phyloP scores from a whole-genome alignment of 768 basidiomycete species.

The Phlebiopsis flavidoalba region DNA sequence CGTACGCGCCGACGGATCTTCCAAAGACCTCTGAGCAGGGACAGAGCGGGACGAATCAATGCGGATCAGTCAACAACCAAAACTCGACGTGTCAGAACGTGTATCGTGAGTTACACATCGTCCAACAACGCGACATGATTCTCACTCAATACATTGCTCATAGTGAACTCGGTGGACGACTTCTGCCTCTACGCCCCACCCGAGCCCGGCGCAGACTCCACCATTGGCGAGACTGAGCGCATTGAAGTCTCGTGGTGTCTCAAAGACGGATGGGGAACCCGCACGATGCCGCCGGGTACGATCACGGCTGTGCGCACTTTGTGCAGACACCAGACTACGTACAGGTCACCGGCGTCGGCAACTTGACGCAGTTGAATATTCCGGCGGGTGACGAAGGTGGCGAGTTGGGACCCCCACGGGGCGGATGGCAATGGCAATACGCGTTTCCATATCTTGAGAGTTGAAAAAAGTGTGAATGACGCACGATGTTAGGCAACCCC shows the following conservation, averaged over 20 bases:
- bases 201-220: slow-evolving; percentile 40
- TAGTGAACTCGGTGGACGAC: slow-evolving; percentile 57
- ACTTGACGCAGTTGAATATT: slow-evolving; percentile 63
- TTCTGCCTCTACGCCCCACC: slow-evolving; percentile 52
- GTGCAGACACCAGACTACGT: slow-evolving; percentile 69
- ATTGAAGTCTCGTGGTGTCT: slow-evolving; percentile 51
- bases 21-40: slow-evolving; percentile 48
- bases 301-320: slow-evolving; percentile 62
- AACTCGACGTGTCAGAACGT: slow-evolving; percentile 63
- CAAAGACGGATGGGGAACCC: slow-evolving; percentile 52
- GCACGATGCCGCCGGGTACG: slow-evolving; percentile 64
- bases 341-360: slow-evolving; percentile 63
- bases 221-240: slow-evolving; percentile 56
- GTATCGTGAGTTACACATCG: slow-evolving; percentile 36
- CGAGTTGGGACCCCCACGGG: slow-evolving; percentile 68
- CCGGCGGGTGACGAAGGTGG: slow-evolving; percentile 54
- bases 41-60: slow-evolving; percentile 61
- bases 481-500: slow-evolving; percentile 38
- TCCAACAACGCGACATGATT: background rate
- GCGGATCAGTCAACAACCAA: slow-evolving; percentile 51
- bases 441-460: too few species aligned
- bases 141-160: background rate
- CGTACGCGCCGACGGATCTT: slow-evolving; percentile 43
- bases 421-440: slow-evolving; percentile 50
- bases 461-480: background rate